Evolutionary conservation across 1,284 basidiomycete genomes (phyloP).

Genomic region (Irpex sp.): DNA sequence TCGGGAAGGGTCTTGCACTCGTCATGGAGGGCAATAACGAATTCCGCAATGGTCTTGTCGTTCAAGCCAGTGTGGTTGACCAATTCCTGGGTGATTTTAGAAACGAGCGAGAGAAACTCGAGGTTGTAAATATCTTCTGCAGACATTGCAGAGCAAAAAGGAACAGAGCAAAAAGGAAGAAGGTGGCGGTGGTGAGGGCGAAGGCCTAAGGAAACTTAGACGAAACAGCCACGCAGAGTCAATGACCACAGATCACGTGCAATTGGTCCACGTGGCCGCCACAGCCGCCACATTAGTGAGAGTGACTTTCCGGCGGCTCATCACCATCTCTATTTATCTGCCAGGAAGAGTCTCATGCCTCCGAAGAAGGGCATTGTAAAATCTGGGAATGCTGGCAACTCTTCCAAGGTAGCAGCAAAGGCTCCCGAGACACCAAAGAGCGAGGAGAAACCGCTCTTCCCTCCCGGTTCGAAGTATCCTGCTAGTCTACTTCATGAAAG

Average conservation of each 20-base stretch:
- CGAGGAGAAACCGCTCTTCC: constrained; percentile 61
- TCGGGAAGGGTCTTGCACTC: constrained; percentile 68
- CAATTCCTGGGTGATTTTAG: constrained; percentile 87
- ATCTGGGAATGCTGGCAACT: constrained; percentile 83
- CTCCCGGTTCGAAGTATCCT: constrained; percentile 78
- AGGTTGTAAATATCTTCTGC: constrained; percentile 82
- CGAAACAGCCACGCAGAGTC: not conserved
- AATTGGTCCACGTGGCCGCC: not conserved
- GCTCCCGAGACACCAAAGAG: constrained; percentile 12
- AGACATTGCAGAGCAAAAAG: constrained; percentile 40
- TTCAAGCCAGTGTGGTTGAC: constrained; percentile 80
- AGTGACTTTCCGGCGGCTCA: not conserved
- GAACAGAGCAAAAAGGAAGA: constrained; percentile 5
- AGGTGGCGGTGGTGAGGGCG: not conserved
- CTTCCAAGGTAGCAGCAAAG: constrained; percentile 49
- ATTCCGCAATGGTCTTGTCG: constrained; percentile 93
- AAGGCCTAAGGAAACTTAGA: not conserved
- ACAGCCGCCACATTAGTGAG: not conserved
- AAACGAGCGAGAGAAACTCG: constrained; percentile 84
- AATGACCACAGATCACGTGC: not conserved
- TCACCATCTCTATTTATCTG: not conserved
- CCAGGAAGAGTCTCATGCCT: constrained; percentile 44
- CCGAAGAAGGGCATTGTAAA: constrained; percentile 75
- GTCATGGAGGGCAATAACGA: constrained; percentile 90
- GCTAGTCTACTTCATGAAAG: constrained; percentile 72